phyloP scores from a whole-genome alignment of 768 basidiomycete species.

The Crassisporium funariophilum region DNA sequence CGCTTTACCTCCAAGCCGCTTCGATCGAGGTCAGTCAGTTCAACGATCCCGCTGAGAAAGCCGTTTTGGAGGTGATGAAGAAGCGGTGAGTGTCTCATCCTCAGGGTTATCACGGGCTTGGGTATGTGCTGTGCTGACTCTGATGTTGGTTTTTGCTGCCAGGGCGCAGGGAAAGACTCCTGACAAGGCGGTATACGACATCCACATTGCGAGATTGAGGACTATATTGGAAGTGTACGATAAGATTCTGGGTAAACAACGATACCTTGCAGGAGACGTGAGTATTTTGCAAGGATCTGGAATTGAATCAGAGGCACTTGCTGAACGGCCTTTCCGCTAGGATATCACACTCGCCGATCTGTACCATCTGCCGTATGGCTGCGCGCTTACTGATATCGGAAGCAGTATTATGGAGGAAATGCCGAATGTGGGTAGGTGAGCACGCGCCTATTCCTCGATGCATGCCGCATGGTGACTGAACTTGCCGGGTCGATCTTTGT shows the following conservation, averaged over 20 bases:
- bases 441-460: too few relatives aligned
- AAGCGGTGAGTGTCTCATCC: slow-evolving; percentile 38
- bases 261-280: slow-evolving; percentile 59
- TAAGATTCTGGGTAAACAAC: slow-evolving; percentile 51
- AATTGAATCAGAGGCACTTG: too few relatives aligned
- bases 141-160: too few relatives aligned
- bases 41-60: slow-evolving; percentile 30
- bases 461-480: too few relatives aligned
- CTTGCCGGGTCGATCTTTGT: background rate
- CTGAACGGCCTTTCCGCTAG: too few relatives aligned
- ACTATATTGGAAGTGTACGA: slow-evolving; percentile 55
- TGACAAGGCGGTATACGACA: slow-evolving; percentile 29
- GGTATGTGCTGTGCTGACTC: too few relatives aligned
- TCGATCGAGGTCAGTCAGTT: slow-evolving; percentile 52
- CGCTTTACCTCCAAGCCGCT: slow-evolving; percentile 41
- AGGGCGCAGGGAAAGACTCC: slow-evolving; percentile 12
- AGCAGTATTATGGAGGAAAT: slow-evolving; percentile 34
- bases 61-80: slow-evolving; percentile 49
- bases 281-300: slow-evolving; percentile 15
- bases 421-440: slow-evolving; percentile 53
- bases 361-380: slow-evolving; percentile 47
- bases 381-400: slow-evolving; percentile 27
- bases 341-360: slow-evolving; percentile 48
- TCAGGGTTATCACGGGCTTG: too few relatives aligned
- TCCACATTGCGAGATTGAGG: slow-evolving; percentile 30